phyloP scores from a whole-genome alignment of 805 yeast genomes.

The Ogataea ramenticola region DNA sequence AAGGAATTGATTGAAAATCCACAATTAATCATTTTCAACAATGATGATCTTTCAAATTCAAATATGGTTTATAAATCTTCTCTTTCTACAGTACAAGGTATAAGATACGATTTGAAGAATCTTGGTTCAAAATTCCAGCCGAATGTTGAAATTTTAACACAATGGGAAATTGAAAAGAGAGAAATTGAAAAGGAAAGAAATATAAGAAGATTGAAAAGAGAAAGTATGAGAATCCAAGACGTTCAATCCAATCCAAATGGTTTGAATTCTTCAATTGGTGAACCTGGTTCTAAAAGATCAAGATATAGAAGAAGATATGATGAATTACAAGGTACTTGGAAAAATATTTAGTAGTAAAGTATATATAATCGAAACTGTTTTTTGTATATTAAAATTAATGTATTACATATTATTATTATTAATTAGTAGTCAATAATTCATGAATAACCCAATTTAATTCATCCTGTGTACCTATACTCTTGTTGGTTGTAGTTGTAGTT shows the following conservation, averaged over 20 bases:
- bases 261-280: background rate
- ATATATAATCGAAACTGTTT: no score
- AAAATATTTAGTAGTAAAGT: constrained; percentile 3
- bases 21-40: constrained; percentile 26
- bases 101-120: constrained; percentile 66
- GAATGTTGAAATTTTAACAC: constrained; percentile 73
- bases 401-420: background rate
- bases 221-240: constrained; percentile 48
- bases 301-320: constrained; percentile 21
- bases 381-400: no score
- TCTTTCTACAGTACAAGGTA: constrained; percentile 28
- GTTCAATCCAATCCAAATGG: constrained; percentile 21
- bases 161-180: constrained; percentile 89
- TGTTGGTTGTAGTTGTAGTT: background rate
- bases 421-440: background rate
- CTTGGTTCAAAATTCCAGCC: constrained; percentile 87
- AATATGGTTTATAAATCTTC: constrained; percentile 25
- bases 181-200: constrained; percentile 94
- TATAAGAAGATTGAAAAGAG: constrained; percentile 86
- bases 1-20: constrained; percentile 67
- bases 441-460: constrained; percentile 64
- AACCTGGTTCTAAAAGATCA: background rate
- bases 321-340: constrained; percentile 30
- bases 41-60: constrained; percentile 27
- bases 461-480: constrained; percentile 37